Evolutionary conservation across 495 filamentous ascomycete species (phyloP).

Genomic region (Cairneyella variabilis): DNA sequence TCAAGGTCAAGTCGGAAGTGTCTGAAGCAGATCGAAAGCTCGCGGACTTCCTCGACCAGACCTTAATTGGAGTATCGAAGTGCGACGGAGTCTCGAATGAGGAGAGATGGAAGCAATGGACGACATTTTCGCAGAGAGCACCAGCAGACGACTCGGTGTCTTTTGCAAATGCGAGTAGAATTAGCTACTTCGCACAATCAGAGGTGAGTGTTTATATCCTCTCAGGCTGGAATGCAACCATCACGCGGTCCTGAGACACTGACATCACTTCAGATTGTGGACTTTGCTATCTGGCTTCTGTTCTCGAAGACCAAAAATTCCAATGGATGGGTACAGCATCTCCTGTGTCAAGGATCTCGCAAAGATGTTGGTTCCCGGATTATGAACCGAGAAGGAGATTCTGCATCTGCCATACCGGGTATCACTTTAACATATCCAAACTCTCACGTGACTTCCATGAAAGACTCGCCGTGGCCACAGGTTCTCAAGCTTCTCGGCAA

Average conservation of each 20-base stretch:
- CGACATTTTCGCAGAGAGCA: slow-evolving; percentile 62
- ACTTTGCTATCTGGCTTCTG: slow-evolving; percentile 74
- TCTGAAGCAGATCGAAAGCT: slow-evolving; percentile 37
- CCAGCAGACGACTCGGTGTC: slow-evolving; percentile 47
- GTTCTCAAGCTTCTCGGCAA: slow-evolving; percentile 67
- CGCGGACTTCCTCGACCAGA: slow-evolving; percentile 59
- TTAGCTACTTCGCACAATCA: slow-evolving; percentile 45
- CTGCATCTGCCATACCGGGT: slow-evolving; percentile 17
- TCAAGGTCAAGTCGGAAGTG: slow-evolving; percentile 14
- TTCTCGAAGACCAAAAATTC: slow-evolving; percentile 54
- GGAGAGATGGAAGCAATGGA: slow-evolving; percentile 52
- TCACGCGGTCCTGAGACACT: neutral
- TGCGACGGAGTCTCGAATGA: slow-evolving; percentile 30
- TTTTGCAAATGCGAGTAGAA: slow-evolving; percentile 40
- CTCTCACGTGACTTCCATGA: slow-evolving; percentile 63
- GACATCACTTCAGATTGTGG: slow-evolving; percentile 58
- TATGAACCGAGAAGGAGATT: slow-evolving; percentile 29
- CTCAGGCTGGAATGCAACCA: slow-evolving; percentile 5
- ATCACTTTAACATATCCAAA: slow-evolving; percentile 52
- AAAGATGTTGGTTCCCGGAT: slow-evolving; percentile 43
- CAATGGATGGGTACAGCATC: slow-evolving; percentile 57
- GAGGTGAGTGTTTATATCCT: slow-evolving; percentile 46
- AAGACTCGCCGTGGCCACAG: slow-evolving; percentile 66
- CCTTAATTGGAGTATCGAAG: slow-evolving; percentile 55
- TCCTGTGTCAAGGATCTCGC: slow-evolving; percentile 75